These are phyloP conservation scores for Polytrichum commune DNA, from an alignment of 225 moss, liverwort and hornwort genomes.

Conservation along the genomic window DNA sequence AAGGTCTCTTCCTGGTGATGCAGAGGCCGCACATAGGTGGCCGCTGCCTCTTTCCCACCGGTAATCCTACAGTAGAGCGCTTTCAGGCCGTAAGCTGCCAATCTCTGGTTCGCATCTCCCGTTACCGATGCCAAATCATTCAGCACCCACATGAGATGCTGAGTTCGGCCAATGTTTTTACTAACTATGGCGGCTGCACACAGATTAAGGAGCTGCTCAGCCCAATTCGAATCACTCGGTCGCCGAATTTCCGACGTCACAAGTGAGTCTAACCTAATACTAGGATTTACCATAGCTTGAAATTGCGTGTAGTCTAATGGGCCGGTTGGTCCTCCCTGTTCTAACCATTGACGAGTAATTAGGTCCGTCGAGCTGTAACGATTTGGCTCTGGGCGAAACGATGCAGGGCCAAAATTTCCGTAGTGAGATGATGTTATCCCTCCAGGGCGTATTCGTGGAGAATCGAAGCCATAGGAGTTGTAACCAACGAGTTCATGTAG, in stretches of 20 bases:
- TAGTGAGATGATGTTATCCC: slow-evolving; percentile 1
- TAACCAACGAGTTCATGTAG: background rate
- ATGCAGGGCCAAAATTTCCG: background rate
- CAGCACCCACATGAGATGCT: slow-evolving; percentile 91
- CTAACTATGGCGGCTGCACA: slow-evolving; percentile 79
- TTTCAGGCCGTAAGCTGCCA: slow-evolving; percentile 75
- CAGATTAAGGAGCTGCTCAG: slow-evolving; percentile 70
- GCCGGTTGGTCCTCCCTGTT: background rate
- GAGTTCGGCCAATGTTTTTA: slow-evolving; percentile 72
- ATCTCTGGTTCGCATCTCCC: slow-evolving; percentile 75
- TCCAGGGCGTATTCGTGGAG: background rate
- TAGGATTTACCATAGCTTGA: background rate
- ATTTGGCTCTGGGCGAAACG: slow-evolving; percentile 2
- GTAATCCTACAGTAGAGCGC: slow-evolving; percentile 72
- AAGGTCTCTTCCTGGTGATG: slow-evolving; percentile 37
- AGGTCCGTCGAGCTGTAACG: slow-evolving; percentile 11
- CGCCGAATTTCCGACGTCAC: slow-evolving; percentile 14
- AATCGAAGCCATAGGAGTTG: background rate
- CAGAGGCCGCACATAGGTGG: slow-evolving; percentile 28
- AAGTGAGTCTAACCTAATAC: slow-evolving; percentile 8
- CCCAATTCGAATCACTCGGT: slow-evolving; percentile 52
- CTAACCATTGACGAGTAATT: background rate
- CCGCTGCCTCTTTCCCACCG: slow-evolving; percentile 42
- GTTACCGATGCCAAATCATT: slow-evolving; percentile 70
- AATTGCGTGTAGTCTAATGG: slow-evolving; percentile 2